Percentiles rank a stretch among this genome's conserved stretches.
Evolutionary conservation across 2,329 filamentous ascomycete genomes (phyloP).

Genomic region (Ophiostoma piceae): DNA sequence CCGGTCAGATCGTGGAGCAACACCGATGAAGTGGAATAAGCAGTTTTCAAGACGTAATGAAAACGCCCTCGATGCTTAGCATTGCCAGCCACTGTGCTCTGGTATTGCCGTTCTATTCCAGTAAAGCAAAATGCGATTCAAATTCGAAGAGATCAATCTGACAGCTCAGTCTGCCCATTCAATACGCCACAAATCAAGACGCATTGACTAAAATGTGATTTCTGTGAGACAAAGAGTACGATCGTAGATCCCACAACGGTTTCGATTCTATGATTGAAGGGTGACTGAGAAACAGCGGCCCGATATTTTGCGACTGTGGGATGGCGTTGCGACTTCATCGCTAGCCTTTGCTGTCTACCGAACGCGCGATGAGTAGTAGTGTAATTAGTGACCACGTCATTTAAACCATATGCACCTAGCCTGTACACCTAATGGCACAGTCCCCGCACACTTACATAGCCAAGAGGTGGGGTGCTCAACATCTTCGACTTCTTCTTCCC

Average conservation of each 20-base stretch:
- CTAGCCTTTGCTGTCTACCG: too few species aligned
- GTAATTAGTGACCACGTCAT: neutral
- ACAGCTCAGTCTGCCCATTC: too few species aligned
- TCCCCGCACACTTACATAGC: neutral
- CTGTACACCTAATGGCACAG: neutral
- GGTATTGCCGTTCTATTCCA: neutral
- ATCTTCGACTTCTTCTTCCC: neutral
- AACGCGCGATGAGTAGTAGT: neutral
- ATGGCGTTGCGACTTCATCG: too few species aligned
- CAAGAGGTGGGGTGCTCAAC: conserved; percentile 13
- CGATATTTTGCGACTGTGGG: too few species aligned
- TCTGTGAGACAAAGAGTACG: neutral
- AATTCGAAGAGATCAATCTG: too few species aligned
- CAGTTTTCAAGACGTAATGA: conserved; percentile 1
- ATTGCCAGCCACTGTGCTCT: neutral
- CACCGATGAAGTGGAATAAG: conserved; percentile 4
- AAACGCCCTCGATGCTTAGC: neutral
- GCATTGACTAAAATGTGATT: neutral
- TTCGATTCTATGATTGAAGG: neutral
- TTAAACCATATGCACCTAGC: neutral
- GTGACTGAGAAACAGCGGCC: too few species aligned
- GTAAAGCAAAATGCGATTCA: neutral
- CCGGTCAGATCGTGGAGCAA: neutral
- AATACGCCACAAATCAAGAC: too few species aligned
- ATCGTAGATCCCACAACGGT: neutral